These are phyloP conservation scores for Ceraceosorus guamensis DNA, from an alignment of 1,284 basidiomycete species.

Conservation along the genomic window DNA sequence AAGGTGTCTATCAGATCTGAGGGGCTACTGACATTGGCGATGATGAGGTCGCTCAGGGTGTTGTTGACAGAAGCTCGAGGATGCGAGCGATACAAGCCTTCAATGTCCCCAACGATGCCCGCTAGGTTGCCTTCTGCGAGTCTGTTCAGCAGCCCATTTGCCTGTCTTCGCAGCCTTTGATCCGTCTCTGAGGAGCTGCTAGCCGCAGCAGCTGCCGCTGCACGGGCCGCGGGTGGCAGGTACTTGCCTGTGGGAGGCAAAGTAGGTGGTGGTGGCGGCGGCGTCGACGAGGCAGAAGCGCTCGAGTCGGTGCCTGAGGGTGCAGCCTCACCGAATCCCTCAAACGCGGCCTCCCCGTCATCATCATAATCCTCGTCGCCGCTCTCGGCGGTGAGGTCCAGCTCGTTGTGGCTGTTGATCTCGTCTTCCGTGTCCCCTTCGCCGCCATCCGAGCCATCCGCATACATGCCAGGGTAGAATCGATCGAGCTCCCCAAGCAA, in stretches of 20 bases:
- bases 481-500: slow-evolving; percentile 12
- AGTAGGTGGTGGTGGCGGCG: background rate
- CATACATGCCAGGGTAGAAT: slow-evolving; percentile 14
- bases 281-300: background rate
- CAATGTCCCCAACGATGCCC: slow-evolving; percentile 68
- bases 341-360: background rate
- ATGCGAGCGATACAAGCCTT: slow-evolving; percentile 69
- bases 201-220: slow-evolving; percentile 38
- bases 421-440: background rate
- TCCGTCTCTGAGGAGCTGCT: slow-evolving; percentile 52
- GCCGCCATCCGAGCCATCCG: slow-evolving; percentile 1
- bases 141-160: slow-evolving; percentile 84
- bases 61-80: slow-evolving; percentile 78
- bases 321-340: background rate
- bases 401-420: background rate
- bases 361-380: background rate
- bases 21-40: slow-evolving; percentile 74
- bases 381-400: background rate
- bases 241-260: background rate
- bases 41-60: slow-evolving; percentile 68
- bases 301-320: background rate
- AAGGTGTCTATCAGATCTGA: slow-evolving; percentile 68
- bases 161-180: slow-evolving; percentile 66
- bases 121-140: slow-evolving; percentile 79
- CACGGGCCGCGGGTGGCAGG: slow-evolving; percentile 38